Evolutionary conservation across 2,329 filamentous ascomycete genomes (phyloP).

Genomic region (Trichoderma asperellum): DNA sequence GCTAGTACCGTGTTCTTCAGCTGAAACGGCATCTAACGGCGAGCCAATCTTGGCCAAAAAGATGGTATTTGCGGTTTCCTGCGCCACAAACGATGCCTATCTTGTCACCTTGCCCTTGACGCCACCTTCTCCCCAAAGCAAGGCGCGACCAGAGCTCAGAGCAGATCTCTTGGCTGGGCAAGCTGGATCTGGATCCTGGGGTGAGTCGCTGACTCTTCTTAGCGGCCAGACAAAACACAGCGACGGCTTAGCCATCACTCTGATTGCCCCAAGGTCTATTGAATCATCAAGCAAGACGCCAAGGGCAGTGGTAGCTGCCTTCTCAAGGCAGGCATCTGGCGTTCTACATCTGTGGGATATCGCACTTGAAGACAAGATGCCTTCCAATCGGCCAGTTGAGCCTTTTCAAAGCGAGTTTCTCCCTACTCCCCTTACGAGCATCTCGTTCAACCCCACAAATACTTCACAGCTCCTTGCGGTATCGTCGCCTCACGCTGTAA

Average conservation of each 20-base stretch:
- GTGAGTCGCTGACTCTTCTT: slow-evolving; percentile 60
- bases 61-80: slow-evolving; percentile 65
- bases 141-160: slow-evolving; percentile 57
- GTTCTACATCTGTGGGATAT: slow-evolving; percentile 63
- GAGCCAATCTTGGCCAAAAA: slow-evolving; percentile 57
- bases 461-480: slow-evolving; percentile 62
- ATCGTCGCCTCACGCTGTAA: slow-evolving; percentile 58
- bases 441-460: slow-evolving; percentile 65
- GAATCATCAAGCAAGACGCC: slow-evolving; percentile 44
- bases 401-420: slow-evolving; percentile 66
- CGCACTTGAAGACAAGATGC: slow-evolving; percentile 49
- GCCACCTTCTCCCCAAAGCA: slow-evolving; percentile 64
- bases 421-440: slow-evolving; percentile 55
- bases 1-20: slow-evolving; percentile 49
- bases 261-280: slow-evolving; percentile 50
- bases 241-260: slow-evolving; percentile 59
- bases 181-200: slow-evolving; percentile 66
- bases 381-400: slow-evolving; percentile 40
- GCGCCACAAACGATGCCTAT: slow-evolving; percentile 60
- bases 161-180: slow-evolving; percentile 55
- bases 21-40: slow-evolving; percentile 55
- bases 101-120: slow-evolving; percentile 63
- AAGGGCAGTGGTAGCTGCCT: slow-evolving; percentile 62
- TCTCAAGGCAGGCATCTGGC: slow-evolving; percentile 63
- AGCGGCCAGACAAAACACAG: slow-evolving; percentile 57